A percentile compares a stretch with the other conserved stretches of the same genome.
phyloP scores from a whole-genome alignment of 257 asterid species.

The Cynanchum wilfordii region DNA sequence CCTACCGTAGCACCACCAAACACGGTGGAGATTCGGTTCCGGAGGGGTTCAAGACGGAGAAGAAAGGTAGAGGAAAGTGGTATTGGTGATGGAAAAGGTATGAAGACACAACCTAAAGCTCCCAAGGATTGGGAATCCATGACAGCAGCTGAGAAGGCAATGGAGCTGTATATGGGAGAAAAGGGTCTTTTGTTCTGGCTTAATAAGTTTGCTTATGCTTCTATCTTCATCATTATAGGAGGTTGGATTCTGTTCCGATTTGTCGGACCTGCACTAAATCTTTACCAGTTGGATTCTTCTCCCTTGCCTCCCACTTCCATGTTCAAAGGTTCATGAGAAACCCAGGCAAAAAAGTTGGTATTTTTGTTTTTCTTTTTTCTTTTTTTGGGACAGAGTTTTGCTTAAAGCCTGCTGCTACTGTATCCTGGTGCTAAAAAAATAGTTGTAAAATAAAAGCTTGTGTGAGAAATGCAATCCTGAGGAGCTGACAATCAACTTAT shows the following conservation, averaged over 20 bases:
- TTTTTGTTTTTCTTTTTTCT: not conserved
- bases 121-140: constrained; percentile 81
- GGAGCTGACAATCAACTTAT: not conserved
- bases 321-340: constrained; percentile 37
- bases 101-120: constrained; percentile 24
- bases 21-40: constrained; percentile 52
- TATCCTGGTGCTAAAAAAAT: not conserved
- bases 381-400: too few relatives aligned
- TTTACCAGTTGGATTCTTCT: constrained; percentile 81
- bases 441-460: not conserved
- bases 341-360: not conserved
- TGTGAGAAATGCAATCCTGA: not conserved
- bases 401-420: not conserved
- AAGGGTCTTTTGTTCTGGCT: constrained; percentile 78
- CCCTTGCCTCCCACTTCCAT: constrained; percentile 61
- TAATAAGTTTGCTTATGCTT: constrained; percentile 86
- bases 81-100: constrained; percentile 7
- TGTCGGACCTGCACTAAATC: constrained; percentile 70
- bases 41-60: constrained; percentile 61
- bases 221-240: constrained; percentile 72
- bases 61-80: constrained; percentile 31
- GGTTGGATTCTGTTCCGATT: constrained; percentile 85
- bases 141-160: constrained; percentile 61
- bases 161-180: constrained; percentile 73
- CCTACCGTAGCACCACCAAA: constrained; percentile 49